phyloP scores from a whole-genome alignment of 1,284 basidiomycete genomes.

The Nidula niveotomentosa region DNA sequence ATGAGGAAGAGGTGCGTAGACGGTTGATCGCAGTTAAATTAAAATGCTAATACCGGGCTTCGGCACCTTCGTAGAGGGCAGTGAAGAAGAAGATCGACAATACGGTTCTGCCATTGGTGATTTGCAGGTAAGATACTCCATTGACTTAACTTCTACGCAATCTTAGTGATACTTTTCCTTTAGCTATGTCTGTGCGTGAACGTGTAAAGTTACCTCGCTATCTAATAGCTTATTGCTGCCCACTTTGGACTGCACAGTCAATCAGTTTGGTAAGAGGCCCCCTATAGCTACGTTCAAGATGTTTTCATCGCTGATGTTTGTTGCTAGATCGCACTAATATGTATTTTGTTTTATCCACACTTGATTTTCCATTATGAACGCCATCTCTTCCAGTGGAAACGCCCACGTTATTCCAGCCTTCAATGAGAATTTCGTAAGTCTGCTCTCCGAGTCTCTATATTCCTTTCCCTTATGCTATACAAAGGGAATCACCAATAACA shows the following conservation, averaged over 20 bases:
- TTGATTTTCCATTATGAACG: background rate
- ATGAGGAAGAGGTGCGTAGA: slow-evolving; percentile 41
- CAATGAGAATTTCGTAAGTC: slow-evolving; percentile 47
- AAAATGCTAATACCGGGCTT: too few relatives aligned
- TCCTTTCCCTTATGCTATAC: background rate
- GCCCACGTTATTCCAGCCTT: slow-evolving; percentile 50
- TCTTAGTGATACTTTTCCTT: background rate
- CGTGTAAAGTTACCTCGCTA: too few relatives aligned
- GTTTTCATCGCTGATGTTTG: too few relatives aligned
- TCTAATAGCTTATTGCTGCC: too few relatives aligned
- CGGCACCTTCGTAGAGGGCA: slow-evolving; percentile 23
- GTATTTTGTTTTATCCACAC: slow-evolving; percentile 23
- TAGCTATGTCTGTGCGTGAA: slow-evolving; percentile 45
- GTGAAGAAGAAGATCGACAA: slow-evolving; percentile 48
- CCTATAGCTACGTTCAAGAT: too few relatives aligned
- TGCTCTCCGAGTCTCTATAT: too few relatives aligned
- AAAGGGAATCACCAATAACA: slow-evolving; percentile 48
- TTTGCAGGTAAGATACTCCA: slow-evolving; percentile 33
- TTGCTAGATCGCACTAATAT: slow-evolving; percentile 52
- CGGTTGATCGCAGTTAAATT: too few relatives aligned
- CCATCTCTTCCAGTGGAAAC: slow-evolving; percentile 38
- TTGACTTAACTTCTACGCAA: too few relatives aligned
- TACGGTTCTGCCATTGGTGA: slow-evolving; percentile 43
- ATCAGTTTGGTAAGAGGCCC: slow-evolving; percentile 46
- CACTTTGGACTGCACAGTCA: slow-evolving; percentile 31